Conservation (phyloP, 345 rosid species). For the Hibiscus tridactylites region DNA sequence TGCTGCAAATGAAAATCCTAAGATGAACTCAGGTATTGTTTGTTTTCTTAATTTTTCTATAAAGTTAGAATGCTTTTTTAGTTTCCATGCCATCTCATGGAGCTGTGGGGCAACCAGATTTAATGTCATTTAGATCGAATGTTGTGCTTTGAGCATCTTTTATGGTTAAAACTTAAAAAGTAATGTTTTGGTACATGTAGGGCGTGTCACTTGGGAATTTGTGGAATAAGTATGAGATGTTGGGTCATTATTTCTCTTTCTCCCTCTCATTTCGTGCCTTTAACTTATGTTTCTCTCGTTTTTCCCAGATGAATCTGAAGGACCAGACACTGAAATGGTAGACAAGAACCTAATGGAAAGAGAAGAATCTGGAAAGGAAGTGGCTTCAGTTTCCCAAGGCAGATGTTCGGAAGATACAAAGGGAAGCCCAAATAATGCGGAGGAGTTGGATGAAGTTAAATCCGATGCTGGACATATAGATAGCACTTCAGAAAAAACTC, state of each 20-base stretch:
- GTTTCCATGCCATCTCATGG: background rate
- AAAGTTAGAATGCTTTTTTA: background rate
- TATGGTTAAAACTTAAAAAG: background rate
- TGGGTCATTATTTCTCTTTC: background rate
- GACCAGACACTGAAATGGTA: conserved; percentile 25
- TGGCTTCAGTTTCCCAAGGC: background rate
- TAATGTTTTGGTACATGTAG: background rate
- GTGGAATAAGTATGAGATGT: background rate
- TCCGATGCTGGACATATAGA: conserved; percentile 12
- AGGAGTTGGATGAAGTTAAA: no score
- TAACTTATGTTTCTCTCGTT: background rate
- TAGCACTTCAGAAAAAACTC: conserved; percentile 23
- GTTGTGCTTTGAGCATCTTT: background rate
- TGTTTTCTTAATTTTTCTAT: background rate
- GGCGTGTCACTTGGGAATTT: background rate
- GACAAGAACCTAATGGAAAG: conserved; percentile 23
- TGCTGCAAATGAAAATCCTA: conserved; percentile 17
- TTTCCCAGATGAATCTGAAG: conserved; percentile 35
- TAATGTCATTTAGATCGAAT: background rate
- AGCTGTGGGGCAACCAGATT: background rate
- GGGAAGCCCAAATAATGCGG: no score
- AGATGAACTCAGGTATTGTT: conserved; percentile 31
- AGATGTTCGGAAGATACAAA: no score
- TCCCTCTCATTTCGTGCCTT: no score
- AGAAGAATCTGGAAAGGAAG: conserved; percentile 37